Evolutionary conservation across 345 rosid genomes (phyloP), one percentile per base, ranked within the genome.

Genomic region (Populus davidiana): DNA sequence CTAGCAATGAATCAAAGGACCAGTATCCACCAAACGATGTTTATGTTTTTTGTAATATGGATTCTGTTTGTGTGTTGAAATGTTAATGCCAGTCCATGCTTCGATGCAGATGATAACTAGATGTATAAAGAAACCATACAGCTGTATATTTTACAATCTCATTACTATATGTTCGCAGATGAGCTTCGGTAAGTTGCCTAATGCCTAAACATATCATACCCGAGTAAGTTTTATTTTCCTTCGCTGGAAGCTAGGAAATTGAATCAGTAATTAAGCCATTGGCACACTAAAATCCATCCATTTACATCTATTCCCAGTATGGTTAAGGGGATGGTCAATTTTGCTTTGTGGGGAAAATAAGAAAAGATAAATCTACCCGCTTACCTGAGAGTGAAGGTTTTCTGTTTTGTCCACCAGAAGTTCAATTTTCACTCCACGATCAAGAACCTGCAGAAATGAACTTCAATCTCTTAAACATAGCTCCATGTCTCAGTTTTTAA

Each of bases 381-480:
- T 63, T 64, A 93, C 99, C 94, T 93, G 99, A 73, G 93, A 89
- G 64, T 92, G 97, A 78, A 96, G 98, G 80, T 92, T 91, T 80
- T 96, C 99, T 12, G 99, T 93, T 87, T 96, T 96, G 82, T 96
- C 99, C 75, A 96, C 99, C 83, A 96, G 85, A 71, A 96, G 91
- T 84, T 93, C 99, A 81, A 96, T 93, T 89, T 92, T 96, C 91
- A 89, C 99, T 69, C 99, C 98, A 68, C 99, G 94, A 71, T 93
- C 99, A 77, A 96, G 98, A 86, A 93, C 99, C 99, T 96, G 88
- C 78, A 79, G 20, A 31, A 75, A 47, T 14, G 16, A 47, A 47
- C 52, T 12, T 47, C 18, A 47, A 14, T 47, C 6, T 14, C 47
- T 41, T 10, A 41, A 41, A 41, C 47, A 41, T 41, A 41, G 44